These are phyloP conservation scores for Trichomonascaceae sp. DNA, from an alignment of 1,139 yeast genomes.

Conservation along the genomic window DNA sequence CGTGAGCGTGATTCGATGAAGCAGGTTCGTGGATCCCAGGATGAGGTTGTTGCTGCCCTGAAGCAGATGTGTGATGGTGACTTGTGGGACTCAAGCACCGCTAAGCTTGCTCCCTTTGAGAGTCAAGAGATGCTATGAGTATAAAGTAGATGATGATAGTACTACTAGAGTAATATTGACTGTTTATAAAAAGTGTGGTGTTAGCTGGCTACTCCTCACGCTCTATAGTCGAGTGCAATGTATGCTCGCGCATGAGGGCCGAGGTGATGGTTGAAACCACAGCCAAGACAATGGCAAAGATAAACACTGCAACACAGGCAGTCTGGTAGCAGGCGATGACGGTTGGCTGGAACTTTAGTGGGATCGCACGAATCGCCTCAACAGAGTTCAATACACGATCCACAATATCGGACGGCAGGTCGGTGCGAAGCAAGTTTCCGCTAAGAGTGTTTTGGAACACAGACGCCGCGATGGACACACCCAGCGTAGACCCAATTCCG, in stretches of 20 bases:
- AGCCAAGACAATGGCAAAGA: slow-evolving; percentile 35
- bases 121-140: slow-evolving; percentile 16
- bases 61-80: slow-evolving; percentile 59
- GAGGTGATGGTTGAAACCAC: slow-evolving; percentile 19
- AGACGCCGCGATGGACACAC: slow-evolving; percentile 57
- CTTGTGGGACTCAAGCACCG: slow-evolving; percentile 80
- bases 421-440: slow-evolving; percentile 22
- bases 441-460: slow-evolving; percentile 37
- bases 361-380: slow-evolving; percentile 42
- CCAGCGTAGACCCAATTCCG: slow-evolving; percentile 61
- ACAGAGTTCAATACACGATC: slow-evolving; percentile 41
- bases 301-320: slow-evolving; percentile 42
- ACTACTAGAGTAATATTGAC: neutral
- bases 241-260: slow-evolving; percentile 28
- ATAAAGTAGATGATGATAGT: neutral
- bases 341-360: slow-evolving; percentile 33
- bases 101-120: slow-evolving; percentile 25
- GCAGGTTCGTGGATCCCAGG: slow-evolving; percentile 89
- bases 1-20: slow-evolving; percentile 97
- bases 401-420: slow-evolving; percentile 29
- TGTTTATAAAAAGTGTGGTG: neutral
- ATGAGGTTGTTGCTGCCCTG: slow-evolving; percentile 67
- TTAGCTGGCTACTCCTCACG: slow-evolving; percentile 5
- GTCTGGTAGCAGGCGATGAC: slow-evolving; percentile 36
- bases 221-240: slow-evolving; percentile 22